Evolutionary conservation across 2,329 filamentous ascomycete genomes (phyloP), one percentile per base, ranked within the genome.

Genomic region (Paramyrothecium roridum): DNA sequence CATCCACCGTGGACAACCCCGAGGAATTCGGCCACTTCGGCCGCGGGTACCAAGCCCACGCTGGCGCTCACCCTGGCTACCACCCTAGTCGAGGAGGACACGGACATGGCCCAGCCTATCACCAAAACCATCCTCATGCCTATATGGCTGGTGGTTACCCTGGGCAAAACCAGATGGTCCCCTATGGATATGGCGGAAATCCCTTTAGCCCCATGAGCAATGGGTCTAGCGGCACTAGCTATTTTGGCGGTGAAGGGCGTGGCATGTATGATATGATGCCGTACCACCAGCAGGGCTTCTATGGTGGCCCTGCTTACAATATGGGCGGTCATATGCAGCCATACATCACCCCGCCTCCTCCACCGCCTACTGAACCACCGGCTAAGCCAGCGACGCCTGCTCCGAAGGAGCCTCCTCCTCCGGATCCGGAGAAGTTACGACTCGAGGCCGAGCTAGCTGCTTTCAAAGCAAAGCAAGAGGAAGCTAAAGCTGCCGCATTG

Each of bases 1-100:
- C 83, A 54, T 82, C 84, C 76, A 89, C 81, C 69, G 78, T 82
- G 76, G 87, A 89, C 68, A 81, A 81, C 37, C 78, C 78, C 20
- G 85, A 90, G 22, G 85, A 89, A n/a, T 87, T 81, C 67, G 71
- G 75, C 59, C 70, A 65, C 63, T 76, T 72, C 76, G 79, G 75
- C 72, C 70, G 66, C 26, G 63, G 59, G 40, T 73, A 67, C 45
- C 62, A 61, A 23, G 57, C 54, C 34, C 54, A 54, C 3, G 59
- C 61, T 52, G 34, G 26, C n/a, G 48, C 20, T 20, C 52, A 53
- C 53, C 52, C 50, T 12, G 37, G 50, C 50, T 57, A 59, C 40
- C 75, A 71, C 57, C 62, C 63, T 46, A 67, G 68, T 22, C 63
- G 53, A 63, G 73, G 56, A n/a, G n/a, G n/a, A n/a, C n/a, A n/a